Percentiles rank a stretch among this genome's conserved stretches.
Conservation (phyloP, 2,329 filamentous ascomycete genomes). For the Waltergamsia citrina region DNA sequence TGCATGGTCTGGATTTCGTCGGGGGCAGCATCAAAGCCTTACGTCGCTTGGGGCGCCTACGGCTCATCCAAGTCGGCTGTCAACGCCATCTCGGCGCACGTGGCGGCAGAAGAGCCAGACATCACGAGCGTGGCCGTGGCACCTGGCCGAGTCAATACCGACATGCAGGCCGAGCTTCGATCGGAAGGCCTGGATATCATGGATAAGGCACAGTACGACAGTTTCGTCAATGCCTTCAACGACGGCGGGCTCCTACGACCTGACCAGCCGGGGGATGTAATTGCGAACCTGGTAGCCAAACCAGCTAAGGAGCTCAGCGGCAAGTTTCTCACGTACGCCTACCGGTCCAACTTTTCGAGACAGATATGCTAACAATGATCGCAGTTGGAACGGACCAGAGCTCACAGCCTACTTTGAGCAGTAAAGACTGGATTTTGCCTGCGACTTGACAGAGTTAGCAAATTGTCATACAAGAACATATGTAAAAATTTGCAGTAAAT, state of each 20-base stretch:
- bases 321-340: constrained; percentile 56
- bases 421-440: constrained; percentile 9
- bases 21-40: constrained; percentile 59
- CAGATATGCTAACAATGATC: constrained; percentile 6
- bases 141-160: constrained; percentile 78
- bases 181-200: constrained; percentile 44
- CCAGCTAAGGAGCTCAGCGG: constrained; percentile 63
- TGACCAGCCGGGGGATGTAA: constrained; percentile 77
- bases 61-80: constrained; percentile 75
- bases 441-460: constrained; percentile 1
- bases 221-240: constrained; percentile 61
- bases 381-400: constrained; percentile 30
- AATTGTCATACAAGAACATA: constrained; percentile 8
- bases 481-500: constrained; percentile 10
- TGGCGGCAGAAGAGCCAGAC: constrained; percentile 67
- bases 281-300: constrained; percentile 65
- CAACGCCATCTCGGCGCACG: constrained; percentile 67
- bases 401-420: constrained; percentile 45
- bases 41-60: constrained; percentile 70
- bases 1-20: constrained; percentile 72
- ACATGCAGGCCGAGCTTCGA: constrained; percentile 79
- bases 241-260: constrained; percentile 67
- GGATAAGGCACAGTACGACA: constrained; percentile 48
- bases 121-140: constrained; percentile 64
- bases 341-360: background rate